Conservation (phyloP, 225 moss, liverwort and hornwort genomes). For the Rhytidiadelphus loreus region DNA sequence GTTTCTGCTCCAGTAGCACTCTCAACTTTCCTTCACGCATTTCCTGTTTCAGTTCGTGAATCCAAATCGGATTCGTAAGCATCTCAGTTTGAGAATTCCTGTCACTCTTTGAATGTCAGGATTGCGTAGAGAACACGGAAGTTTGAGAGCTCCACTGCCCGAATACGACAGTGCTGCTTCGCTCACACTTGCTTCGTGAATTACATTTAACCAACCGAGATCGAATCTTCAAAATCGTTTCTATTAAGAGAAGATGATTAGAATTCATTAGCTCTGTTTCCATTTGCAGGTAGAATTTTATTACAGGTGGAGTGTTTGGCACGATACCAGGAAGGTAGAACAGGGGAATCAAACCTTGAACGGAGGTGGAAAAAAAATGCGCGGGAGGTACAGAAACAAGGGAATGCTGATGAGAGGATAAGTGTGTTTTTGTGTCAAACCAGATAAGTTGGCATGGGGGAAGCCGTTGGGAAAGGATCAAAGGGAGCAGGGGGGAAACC, state of each 20-base stretch:
- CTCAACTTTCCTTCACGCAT: neutral
- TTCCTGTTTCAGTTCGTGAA: neutral
- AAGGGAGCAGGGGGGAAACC: conserved; percentile 1
- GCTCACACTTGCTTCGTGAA: neutral
- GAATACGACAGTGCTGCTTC: neutral
- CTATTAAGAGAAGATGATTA: neutral
- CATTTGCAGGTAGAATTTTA: neutral
- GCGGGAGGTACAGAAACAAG: neutral
- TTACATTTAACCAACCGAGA: neutral
- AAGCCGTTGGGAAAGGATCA: conserved; percentile 23
- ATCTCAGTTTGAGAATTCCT: neutral
- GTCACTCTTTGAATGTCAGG: neutral
- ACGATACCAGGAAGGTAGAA: neutral
- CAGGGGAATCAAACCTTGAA: neutral
- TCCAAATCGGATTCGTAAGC: neutral
- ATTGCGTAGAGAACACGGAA: neutral
- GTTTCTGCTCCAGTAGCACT: neutral
- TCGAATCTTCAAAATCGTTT: neutral
- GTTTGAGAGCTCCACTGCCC: neutral
- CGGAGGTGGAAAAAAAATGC: neutral
- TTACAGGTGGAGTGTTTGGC: neutral
- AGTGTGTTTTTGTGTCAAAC: neutral
- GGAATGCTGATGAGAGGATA: neutral
- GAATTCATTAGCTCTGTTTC: neutral
- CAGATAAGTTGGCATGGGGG: neutral